A percentile compares a stretch with the other conserved stretches of the same genome.
Conservation (phyloP, 176 grass and related monocot species). For the Otatea glauca region DNA sequence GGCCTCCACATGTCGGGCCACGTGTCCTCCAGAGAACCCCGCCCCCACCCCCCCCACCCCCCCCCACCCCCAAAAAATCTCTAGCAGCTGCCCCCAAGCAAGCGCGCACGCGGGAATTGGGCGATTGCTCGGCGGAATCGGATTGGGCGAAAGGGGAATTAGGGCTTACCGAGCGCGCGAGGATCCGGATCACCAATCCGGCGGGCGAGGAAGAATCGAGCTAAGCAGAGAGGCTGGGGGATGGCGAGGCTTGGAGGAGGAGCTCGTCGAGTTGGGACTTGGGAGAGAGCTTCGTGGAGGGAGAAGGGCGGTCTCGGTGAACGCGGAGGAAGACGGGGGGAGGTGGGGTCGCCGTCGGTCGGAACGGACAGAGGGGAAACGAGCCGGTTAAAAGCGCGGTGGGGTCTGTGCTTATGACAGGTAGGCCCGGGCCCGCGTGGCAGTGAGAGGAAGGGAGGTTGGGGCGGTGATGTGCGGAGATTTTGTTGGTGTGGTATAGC, state of each 20-base stretch:
- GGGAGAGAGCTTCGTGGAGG: slow-evolving; percentile 34
- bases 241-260: slow-evolving; percentile 15
- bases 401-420: slow-evolving; percentile 25
- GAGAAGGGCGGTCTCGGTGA: slow-evolving; percentile 44
- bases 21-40: background rate
- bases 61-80: background rate
- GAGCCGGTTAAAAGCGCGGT: slow-evolving; percentile 17
- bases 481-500: background rate
- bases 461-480: background rate
- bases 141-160: slow-evolving; percentile 36
- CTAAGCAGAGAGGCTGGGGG: background rate
- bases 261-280: slow-evolving; percentile 37
- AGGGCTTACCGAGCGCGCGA: slow-evolving; percentile 38
- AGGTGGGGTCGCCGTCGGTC: slow-evolving; percentile 53
- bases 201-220: background rate
- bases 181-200: slow-evolving; percentile 46
- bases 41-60: too few species aligned
- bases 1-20: slow-evolving; percentile 20
- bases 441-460: background rate
- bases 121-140: slow-evolving; percentile 6
- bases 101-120: background rate
- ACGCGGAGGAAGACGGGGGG: slow-evolving; percentile 45
- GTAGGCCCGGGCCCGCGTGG: slow-evolving; percentile 16
- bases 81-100: background rate
- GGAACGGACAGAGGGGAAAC: slow-evolving; percentile 20